Evolutionary conservation across 495 filamentous ascomycete species (phyloP), one percentile per base, ranked within the genome.

Genomic region (Mytilinidion resinicola): DNA sequence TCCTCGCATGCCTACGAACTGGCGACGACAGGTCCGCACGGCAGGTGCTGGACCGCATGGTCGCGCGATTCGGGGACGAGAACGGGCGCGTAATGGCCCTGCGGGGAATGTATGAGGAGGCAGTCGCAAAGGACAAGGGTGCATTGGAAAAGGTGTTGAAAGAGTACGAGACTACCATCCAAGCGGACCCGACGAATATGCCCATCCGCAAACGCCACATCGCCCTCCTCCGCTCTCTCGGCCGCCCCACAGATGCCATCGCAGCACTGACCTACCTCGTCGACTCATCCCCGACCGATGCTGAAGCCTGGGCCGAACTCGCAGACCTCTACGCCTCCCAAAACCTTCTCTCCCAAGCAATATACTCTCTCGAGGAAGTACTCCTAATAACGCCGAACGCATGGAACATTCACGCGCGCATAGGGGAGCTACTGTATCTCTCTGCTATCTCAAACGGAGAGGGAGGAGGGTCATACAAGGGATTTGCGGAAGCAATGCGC

Each of bases 291-390:
- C 92, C 93, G 5, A 96, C 89, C 8, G 95, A 97, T 75, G 85
- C 86, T 10, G 93, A 98, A 71, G 85, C 89, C 15, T 98, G 93
- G 93, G 84, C 89, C 52, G 93, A 98, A 75, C 78, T 98, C 63
- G 80, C 88, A 35, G 88, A 92, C 63, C 72, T 96, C 35, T 97
- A 98, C 70, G 74, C 90, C 46, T 74, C 77, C 1, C 86, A 90
- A 65, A 87, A 87, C 6, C 72, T 89, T 65, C 87, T 86, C 63
- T 70, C 81, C 19, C 92, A 96, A 69, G 90, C 91, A 36, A 82
- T 92, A 47, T 97, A 86, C 71, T 85, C 91, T 61, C 74, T 95
- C 38, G 95, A 98, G 67, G 93, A 97, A 69, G 89, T 93, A 41
- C 69, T 98, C 35, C 73, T 97, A 37, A 78, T 95, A 57, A 81